These are phyloP conservation scores for Cichorium intybus DNA, from an alignment of 140 eudicot genomes.

Conservation along the genomic window DNA sequence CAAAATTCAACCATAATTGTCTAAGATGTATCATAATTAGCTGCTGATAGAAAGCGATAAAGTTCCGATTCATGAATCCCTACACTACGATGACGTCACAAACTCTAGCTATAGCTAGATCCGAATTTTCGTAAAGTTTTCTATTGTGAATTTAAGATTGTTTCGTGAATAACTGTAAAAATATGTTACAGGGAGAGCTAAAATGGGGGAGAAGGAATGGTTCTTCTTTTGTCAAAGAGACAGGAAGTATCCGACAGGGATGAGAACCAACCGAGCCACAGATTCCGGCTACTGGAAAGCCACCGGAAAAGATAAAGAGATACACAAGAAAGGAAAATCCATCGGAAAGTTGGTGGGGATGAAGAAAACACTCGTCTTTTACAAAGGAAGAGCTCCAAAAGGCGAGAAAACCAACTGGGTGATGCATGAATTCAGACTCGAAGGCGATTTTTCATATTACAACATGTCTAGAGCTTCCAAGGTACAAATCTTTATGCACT, in stretches of 20 bases:
- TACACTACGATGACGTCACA: not conserved
- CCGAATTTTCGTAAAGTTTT: not conserved
- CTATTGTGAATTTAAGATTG: not conserved
- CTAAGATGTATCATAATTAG: constrained; percentile 4
- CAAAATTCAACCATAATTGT: constrained; percentile 26
- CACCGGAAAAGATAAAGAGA: constrained; percentile 89
- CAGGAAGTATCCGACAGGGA: constrained; percentile 86
- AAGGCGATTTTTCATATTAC: constrained; percentile 68
- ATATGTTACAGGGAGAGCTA: constrained; percentile 62
- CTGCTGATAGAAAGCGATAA: not conserved
- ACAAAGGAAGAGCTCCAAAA: constrained; percentile 89
- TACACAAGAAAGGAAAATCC: constrained; percentile 39
- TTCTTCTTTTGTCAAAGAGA: constrained; percentile 77
- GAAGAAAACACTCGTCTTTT: constrained; percentile 87
- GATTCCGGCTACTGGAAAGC: constrained; percentile 94
- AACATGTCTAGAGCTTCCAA: constrained; percentile 65
- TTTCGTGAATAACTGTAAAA: not conserved
- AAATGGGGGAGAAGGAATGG: constrained; percentile 85
- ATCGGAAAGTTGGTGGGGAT: constrained; percentile 59
- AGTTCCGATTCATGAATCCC: not conserved
- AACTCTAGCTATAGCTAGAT: not conserved
- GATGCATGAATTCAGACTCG: constrained; percentile 84
- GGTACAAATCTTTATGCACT: constrained; percentile 32
- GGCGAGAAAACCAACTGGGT: constrained; percentile 87
- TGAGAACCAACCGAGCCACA: constrained; percentile 86